Evolutionary conservation across 345 rosid species (phyloP).

Genomic region (Carallia pectinifolia): DNA sequence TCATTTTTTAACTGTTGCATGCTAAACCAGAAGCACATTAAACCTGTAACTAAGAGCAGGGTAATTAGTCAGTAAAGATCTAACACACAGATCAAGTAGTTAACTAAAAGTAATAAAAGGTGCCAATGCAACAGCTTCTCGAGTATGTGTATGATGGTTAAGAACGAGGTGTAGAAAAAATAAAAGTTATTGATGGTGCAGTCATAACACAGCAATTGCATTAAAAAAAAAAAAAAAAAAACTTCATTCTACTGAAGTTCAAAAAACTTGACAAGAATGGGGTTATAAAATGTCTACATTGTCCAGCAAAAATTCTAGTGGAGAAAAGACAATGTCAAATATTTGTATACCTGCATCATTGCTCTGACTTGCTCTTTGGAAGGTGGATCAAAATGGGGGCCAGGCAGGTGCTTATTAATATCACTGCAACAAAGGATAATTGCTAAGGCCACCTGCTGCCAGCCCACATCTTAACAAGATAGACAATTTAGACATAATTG

Average conservation of each 20-base stretch:
- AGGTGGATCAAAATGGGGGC: constrained; percentile 97
- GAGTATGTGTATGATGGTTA: too few relatives aligned
- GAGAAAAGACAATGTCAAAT: not conserved
- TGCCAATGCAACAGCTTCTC: too few relatives aligned
- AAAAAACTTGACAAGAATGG: not conserved
- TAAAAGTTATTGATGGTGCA: too few relatives aligned
- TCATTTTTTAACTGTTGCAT: too few relatives aligned
- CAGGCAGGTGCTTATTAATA: constrained; percentile 83
- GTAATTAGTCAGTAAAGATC: too few relatives aligned
- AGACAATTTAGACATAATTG: not conserved
- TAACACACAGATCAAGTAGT: too few relatives aligned
- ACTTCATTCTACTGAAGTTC: not conserved
- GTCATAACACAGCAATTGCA: not conserved
- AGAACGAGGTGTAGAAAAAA: too few relatives aligned
- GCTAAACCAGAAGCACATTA: too few relatives aligned
- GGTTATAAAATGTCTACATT: not conserved
- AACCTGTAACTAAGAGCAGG: too few relatives aligned
- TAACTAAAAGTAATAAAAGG: too few relatives aligned
- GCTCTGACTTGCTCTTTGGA: constrained; percentile 57
- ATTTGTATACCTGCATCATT: constrained; percentile 55
- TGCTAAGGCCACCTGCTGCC: not conserved
- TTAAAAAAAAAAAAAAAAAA: not conserved
- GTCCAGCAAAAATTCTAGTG: not conserved
- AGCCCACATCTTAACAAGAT: not conserved
- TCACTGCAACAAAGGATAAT: constrained; percentile 42